Conservation (phyloP, 768 basidiomycete species). For the Naganishia randhawae region DNA sequence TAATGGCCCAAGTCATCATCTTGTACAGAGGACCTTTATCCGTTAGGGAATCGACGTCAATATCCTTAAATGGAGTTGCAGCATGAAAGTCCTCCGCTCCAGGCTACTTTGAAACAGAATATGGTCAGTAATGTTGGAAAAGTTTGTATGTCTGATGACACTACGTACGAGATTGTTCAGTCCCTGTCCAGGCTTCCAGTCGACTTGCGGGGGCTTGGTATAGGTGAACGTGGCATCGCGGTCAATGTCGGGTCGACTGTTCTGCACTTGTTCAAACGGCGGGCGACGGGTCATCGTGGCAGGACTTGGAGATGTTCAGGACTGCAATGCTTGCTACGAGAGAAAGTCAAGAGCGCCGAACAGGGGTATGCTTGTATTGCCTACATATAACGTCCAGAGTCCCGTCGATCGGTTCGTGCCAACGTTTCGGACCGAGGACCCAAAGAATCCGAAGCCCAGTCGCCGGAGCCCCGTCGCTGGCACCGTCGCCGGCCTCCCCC, state of each 20-base stretch:
- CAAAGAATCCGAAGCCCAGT: neutral
- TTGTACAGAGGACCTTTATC: slow-evolving; percentile 51
- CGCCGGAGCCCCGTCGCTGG: neutral
- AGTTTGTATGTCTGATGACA: neutral
- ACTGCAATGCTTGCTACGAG: neutral
- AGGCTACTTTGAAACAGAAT: neutral
- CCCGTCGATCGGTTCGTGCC: neutral
- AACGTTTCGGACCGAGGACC: neutral
- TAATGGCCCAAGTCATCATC: slow-evolving; percentile 60
- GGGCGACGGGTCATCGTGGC: neutral
- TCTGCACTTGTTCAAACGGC: slow-evolving; percentile 23
- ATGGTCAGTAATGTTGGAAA: neutral
- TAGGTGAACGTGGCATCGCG: slow-evolving; percentile 1
- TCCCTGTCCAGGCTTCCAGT: slow-evolving; percentile 27
- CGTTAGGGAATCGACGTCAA: slow-evolving; percentile 14
- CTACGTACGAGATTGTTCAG: slow-evolving; percentile 11
- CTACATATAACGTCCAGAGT: neutral
- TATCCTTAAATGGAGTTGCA: slow-evolving; percentile 18
- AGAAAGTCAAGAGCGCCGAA: neutral
- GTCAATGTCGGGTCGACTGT: slow-evolving; percentile 25
- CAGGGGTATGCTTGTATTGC: neutral
- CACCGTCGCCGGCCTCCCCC: neutral
- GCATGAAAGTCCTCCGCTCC: slow-evolving; percentile 22
- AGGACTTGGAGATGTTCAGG: neutral
- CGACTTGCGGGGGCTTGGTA: slow-evolving; percentile 21